These are phyloP conservation scores for Pulicaria dysenterica DNA, from an alignment of 129 eudicot genomes.

Conservation along the genomic window DNA sequence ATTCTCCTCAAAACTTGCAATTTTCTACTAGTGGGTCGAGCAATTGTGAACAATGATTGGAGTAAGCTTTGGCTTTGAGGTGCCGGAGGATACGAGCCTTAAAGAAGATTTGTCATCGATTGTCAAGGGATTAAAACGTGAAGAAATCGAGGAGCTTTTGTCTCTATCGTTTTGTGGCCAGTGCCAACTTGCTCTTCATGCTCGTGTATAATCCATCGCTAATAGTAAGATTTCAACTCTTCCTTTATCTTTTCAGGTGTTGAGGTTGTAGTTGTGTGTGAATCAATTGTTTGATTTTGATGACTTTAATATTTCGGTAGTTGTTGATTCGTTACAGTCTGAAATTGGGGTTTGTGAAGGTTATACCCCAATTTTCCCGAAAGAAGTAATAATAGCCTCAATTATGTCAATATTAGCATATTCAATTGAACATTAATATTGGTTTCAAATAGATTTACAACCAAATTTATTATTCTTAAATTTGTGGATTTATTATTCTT, in stretches of 20 bases:
- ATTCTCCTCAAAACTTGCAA: too few relatives aligned
- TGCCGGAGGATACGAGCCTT: slow-evolving; percentile 22
- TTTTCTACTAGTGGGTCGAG: neutral
- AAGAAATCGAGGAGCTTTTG: slow-evolving; percentile 47
- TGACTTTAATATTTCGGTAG: neutral
- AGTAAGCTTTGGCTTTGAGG: slow-evolving; percentile 16
- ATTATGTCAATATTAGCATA: too few relatives aligned
- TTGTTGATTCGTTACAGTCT: neutral
- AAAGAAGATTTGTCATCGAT: slow-evolving; percentile 34
- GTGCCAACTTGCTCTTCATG: slow-evolving; percentile 39
- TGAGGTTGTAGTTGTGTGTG: neutral
- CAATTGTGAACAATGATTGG: slow-evolving; percentile 47
- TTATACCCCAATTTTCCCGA: too few relatives aligned
- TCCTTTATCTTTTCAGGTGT: neutral
- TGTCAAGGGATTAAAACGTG: slow-evolving; percentile 33
- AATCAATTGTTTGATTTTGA: neutral
- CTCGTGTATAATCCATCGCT: slow-evolving; percentile 22
- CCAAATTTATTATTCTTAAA: neutral
- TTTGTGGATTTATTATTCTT: slow-evolving; percentile 16
- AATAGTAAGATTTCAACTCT: slow-evolving; percentile 32
- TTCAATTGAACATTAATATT: neutral
- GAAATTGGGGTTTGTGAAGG: too few relatives aligned
- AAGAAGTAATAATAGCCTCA: neutral
- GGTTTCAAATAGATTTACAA: neutral
- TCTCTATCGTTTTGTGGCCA: slow-evolving; percentile 43